Base-by-base conservation (phyloP, 2,329 filamentous ascomycete species). In the Xylariomycetidae sp. region DNA sequence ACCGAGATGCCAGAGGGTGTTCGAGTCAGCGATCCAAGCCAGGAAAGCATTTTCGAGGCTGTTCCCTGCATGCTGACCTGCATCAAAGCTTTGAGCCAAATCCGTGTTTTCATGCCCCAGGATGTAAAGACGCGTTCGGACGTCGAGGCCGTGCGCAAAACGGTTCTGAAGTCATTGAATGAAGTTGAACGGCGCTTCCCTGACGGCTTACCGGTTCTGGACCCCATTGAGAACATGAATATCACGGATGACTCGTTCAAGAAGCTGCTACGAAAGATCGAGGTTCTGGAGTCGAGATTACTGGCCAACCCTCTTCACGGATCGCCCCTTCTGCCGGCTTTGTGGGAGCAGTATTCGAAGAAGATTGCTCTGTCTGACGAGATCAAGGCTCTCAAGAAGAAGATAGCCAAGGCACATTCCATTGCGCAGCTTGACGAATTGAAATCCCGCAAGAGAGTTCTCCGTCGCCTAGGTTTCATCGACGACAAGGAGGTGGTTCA, bases 401-500 rank as follows among this genome's bases (percentile, higher is more conserved):
- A 85, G 38, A 95, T 98, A 42, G 69, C 76, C 15, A 82, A 84
- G 45, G 89, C 88, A 0, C 77, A 93, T 56, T 88, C 84, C 39
- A 84, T 96, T 38, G 82, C 92, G 38, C 90, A 98, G 59, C 73
- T 96, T 43, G 92, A 98, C 50, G 92, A 98, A 61, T 74, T 98
- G 40, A 96, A 96, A 67, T 88, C 85, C 43, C 82, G 92, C 42
- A 98, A 95, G 68, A 83, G 92, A 47, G 92, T 98, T 4, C 74
- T 98, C 19, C 86, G 93, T 29, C 86, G 92, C 34, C 76, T 98
- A 9, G 87, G 85, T 4, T 98, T 98, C 63, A 93, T 95, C 62
- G 93, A 95, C 57, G 92, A 96, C 39, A 76, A 79, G 32, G 92
- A 96, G 57, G 89, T 98, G 1, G 89, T 98, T 7, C 85, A 96